Evolutionary conservation across 2,329 filamentous ascomycete genomes (phyloP).

Genomic region (Nemania abortiva): DNA sequence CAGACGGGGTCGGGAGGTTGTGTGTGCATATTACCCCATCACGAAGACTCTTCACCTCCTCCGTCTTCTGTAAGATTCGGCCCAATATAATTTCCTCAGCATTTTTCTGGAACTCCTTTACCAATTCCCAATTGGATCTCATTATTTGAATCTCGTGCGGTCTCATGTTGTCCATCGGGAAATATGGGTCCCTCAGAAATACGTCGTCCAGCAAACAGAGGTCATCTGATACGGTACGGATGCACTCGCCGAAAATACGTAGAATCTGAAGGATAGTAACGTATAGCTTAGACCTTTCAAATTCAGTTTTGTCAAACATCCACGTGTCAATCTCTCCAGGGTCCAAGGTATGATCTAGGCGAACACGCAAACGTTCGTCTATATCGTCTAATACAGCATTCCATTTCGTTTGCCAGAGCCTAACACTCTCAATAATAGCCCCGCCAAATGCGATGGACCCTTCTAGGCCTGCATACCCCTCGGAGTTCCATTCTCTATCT

Average conservation of each 20-base stretch:
- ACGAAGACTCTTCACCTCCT: conserved; percentile 22
- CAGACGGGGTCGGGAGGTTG: not conserved
- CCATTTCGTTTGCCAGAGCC: not conserved
- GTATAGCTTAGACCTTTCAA: conserved; percentile 5
- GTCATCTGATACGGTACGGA: not conserved
- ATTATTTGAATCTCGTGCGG: not conserved
- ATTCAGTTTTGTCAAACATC: not conserved
- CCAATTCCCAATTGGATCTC: conserved; percentile 5
- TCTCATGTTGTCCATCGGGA: conserved; percentile 13
- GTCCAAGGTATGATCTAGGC: not conserved
- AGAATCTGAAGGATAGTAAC: conserved; percentile 11
- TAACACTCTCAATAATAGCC: not conserved
- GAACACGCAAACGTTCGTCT: not conserved
- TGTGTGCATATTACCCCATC: conserved; percentile 12
- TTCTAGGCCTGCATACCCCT: not conserved
- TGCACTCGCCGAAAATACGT: conserved; percentile 6
- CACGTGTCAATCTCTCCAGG: not conserved
- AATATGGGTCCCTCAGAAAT: not conserved
- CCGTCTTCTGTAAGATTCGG: conserved; percentile 7
- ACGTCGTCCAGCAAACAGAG: not conserved
- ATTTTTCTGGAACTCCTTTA: not conserved
- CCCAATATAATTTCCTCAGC: conserved; percentile 6
- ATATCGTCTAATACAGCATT: not conserved
- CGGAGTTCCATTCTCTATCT: not conserved
- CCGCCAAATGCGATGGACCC: not conserved